A percentile compares a stretch with the other conserved stretches of the same genome.
Evolutionary conservation across 768 basidiomycete genomes (phyloP).

Genomic region (Hygrocybe coccinea): DNA sequence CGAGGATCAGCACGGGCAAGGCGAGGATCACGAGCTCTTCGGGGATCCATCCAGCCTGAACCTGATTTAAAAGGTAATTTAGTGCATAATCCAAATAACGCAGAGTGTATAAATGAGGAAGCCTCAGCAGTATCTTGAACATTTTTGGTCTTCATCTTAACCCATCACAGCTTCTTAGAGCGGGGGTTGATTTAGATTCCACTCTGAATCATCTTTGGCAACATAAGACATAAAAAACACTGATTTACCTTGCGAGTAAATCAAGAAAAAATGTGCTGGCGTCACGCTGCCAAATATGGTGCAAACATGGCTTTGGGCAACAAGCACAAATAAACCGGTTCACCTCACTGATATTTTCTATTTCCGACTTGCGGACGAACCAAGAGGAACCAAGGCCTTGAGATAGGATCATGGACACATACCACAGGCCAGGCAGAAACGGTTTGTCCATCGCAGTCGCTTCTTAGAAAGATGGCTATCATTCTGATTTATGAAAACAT

Average conservation of each 20-base stretch:
- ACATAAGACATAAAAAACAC: neutral
- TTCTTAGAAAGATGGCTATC: no score
- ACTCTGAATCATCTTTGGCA: conserved; percentile 83
- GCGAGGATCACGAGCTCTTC: conserved; percentile 76
- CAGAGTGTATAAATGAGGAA: conserved; percentile 9
- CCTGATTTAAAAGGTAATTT: neutral
- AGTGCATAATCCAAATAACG: conserved; percentile 13
- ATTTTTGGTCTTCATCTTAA: conserved; percentile 67
- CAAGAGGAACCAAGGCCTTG: neutral
- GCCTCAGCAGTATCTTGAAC: conserved; percentile 95
- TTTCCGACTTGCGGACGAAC: neutral
- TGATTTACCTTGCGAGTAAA: neutral
- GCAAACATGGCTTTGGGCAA: neutral
- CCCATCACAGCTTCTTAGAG: conserved; percentile 40
- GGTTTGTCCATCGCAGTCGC: no score
- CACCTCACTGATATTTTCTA: no score
- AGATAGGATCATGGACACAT: neutral
- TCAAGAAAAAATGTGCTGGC: neutral
- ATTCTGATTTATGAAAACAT: no score
- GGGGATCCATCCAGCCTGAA: conserved; percentile 60
- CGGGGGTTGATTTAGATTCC: conserved; percentile 77
- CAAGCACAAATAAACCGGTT: neutral
- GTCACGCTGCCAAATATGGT: neutral
- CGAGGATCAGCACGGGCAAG: conserved; percentile 68
- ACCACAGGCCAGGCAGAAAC: no score